These are phyloP conservation scores for Pseudocercospora macadamiae DNA, from an alignment of 2,329 filamentous ascomycete species.

Conservation along the genomic window DNA sequence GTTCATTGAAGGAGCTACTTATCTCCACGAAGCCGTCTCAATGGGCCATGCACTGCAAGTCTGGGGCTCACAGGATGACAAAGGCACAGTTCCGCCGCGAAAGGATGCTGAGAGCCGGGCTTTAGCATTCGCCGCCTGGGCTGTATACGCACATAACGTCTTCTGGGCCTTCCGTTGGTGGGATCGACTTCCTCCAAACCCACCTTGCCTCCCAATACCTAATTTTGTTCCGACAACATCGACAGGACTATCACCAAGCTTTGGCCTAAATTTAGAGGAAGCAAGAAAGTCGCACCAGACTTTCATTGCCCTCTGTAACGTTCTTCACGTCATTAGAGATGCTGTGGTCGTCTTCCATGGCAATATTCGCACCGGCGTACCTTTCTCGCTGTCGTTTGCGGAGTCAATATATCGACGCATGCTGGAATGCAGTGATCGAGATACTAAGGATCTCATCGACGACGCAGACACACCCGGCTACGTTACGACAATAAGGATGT, in stretches of 20 bases:
- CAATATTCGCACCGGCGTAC: neutral
- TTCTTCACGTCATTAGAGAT: conserved; percentile 5
- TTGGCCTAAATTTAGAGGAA: neutral
- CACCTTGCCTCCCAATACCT: conserved; percentile 5
- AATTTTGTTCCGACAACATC: neutral
- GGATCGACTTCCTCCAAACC: conserved; percentile 9
- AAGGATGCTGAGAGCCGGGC: conserved; percentile 1
- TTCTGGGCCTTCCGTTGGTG: conserved; percentile 11
- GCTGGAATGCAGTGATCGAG: conserved; percentile 6
- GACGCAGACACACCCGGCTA: neutral
- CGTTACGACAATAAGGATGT: conserved; percentile 6
- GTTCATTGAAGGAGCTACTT: neutral
- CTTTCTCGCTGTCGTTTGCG: conserved; percentile 5
- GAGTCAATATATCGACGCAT: neutral
- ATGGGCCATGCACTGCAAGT: conserved; percentile 6
- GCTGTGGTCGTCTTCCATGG: neutral
- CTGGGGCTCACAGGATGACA: neutral
- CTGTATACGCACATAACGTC: neutral
- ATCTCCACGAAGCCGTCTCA: neutral
- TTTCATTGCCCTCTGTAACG: conserved; percentile 4
- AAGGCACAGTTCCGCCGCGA: neutral
- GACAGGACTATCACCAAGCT: neutral
- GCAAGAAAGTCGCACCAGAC: conserved; percentile 2
- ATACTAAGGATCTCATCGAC: neutral
- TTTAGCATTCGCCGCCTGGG: conserved; percentile 1